Evolutionary conservation across 2,329 filamentous ascomycete species (phyloP).

Genomic region (Monosporascus sp.): DNA sequence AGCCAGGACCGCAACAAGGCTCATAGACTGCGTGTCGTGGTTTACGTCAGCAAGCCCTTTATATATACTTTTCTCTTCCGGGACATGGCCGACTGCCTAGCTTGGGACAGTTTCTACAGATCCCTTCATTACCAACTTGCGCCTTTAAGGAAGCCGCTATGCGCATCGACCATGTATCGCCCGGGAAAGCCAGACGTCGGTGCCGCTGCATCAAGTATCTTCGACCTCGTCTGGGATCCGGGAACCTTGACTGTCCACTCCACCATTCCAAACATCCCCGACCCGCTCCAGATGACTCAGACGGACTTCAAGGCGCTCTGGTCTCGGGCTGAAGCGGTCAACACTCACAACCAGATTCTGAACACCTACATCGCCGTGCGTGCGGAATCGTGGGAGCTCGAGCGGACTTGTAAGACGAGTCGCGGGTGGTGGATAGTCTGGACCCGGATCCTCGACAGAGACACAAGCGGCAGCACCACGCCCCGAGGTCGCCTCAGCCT

Average conservation of each 20-base stretch:
- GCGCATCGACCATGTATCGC: conserved; percentile 52
- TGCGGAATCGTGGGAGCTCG: conserved; percentile 39
- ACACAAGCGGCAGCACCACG: not conserved
- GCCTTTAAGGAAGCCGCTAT: conserved; percentile 52
- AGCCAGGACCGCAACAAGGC: conserved; percentile 50
- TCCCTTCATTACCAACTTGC: conserved; percentile 57
- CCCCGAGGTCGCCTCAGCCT: not conserved
- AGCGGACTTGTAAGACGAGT: conserved; percentile 60
- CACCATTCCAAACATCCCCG: conserved; percentile 63
- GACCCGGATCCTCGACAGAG: conserved; percentile 46
- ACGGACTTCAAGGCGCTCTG: conserved; percentile 33
- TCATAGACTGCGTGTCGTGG: conserved; percentile 59
- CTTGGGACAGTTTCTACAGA: conserved; percentile 51
- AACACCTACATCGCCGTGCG: conserved; percentile 48
- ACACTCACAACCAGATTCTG: conserved; percentile 60
- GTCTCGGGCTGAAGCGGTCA: conserved; percentile 59
- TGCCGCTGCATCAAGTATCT: conserved; percentile 40
- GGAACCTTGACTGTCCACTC: conserved; percentile 50
- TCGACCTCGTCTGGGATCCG: conserved; percentile 60
- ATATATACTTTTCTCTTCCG: conserved; percentile 72
- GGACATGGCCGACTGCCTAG: conserved; percentile 52
- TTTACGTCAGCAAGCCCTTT: conserved; percentile 71
- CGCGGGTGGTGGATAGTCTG: conserved; percentile 68
- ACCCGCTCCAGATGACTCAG: conserved; percentile 27
- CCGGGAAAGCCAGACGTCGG: conserved; percentile 42